Conservation (phyloP, 1,284 basidiomycete species). For the Rhodotorula glutinis region DNA sequence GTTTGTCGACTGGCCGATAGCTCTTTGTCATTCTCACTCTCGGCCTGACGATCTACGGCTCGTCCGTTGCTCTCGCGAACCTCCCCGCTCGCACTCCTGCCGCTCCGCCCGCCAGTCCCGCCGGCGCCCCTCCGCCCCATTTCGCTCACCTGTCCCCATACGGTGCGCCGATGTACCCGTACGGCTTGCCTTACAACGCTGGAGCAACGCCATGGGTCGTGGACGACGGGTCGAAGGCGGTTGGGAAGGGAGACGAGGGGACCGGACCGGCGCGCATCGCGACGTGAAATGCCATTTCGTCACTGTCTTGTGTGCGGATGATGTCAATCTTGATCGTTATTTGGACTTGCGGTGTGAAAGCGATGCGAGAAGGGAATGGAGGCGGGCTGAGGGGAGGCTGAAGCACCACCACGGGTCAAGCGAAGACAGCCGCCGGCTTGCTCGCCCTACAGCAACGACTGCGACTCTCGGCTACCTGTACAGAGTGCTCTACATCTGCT, state of each 20-base stretch:
- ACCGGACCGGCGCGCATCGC: neutral
- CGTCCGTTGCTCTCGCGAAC: slow-evolving; percentile 28
- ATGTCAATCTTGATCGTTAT: too few relatives aligned
- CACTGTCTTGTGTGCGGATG: too few relatives aligned
- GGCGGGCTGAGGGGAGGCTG: too few relatives aligned
- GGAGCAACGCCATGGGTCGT: slow-evolving; percentile 17
- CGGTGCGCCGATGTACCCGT: slow-evolving; percentile 4
- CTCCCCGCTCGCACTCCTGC: slow-evolving; percentile 24
- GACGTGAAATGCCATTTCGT: too few relatives aligned
- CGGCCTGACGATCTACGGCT: slow-evolving; percentile 37
- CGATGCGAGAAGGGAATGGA: too few relatives aligned
- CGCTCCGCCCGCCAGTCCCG: neutral
- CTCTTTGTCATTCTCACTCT: slow-evolving; percentile 33
- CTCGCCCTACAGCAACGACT: too few relatives aligned
- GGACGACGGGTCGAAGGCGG: neutral
- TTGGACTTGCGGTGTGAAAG: too few relatives aligned
- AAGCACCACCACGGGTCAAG: too few relatives aligned
- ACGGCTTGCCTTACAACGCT: slow-evolving; percentile 21
- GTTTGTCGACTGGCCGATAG: slow-evolving; percentile 7
- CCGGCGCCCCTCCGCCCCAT: neutral
- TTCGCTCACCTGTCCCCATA: slow-evolving; percentile 1
- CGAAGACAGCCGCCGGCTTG: too few relatives aligned
- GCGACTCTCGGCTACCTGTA: neutral
- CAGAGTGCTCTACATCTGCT: neutral
- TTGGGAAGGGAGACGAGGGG: neutral